Percentiles rank a stretch among this genome's conserved stretches.
Conservation (phyloP, 257 asterid genomes). For the Gentiana straminea region DNA sequence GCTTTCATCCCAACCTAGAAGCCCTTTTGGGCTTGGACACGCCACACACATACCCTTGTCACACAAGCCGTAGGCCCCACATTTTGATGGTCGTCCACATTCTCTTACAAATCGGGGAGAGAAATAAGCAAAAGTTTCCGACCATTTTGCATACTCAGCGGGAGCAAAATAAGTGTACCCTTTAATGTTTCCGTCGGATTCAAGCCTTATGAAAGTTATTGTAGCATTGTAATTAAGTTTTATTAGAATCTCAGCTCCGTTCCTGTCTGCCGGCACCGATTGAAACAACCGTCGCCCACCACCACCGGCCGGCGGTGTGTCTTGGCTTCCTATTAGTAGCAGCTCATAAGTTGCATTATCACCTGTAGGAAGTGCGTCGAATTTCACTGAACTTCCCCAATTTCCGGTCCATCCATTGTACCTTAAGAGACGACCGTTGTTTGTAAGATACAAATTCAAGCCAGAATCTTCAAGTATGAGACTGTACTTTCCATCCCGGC, state of each 20-base stretch:
- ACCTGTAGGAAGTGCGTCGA: not conserved
- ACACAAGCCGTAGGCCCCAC: constrained; percentile 16
- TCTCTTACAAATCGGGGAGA: constrained; percentile 8
- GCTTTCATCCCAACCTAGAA: constrained; percentile 14
- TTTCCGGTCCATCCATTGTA: constrained; percentile 12
- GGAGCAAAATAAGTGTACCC: constrained; percentile 10
- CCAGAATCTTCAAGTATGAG: constrained; percentile 1
- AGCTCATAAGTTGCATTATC: not conserved
- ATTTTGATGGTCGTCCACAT: constrained; percentile 16
- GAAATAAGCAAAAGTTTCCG: constrained; percentile 13
- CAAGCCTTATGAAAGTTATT: constrained; percentile 5
- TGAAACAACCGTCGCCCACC: not conserved
- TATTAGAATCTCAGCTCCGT: not conserved
- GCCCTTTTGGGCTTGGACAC: constrained; percentile 17
- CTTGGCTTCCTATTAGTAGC: not conserved
- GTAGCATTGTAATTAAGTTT: constrained; percentile 16
- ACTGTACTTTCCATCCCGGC: constrained; percentile 7
- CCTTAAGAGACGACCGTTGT: not conserved
- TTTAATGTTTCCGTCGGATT: constrained; percentile 11
- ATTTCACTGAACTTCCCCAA: not conserved
- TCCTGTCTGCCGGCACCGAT: not conserved
- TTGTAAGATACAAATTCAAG: constrained; percentile 1
- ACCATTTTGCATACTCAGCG: constrained; percentile 7
- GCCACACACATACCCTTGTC: constrained; percentile 13
- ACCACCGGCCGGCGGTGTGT: not conserved